A percentile compares a stretch with the other conserved stretches of the same genome.
These are phyloP conservation scores for Adansonia madagascariensis DNA, from an alignment of 441 rosid genomes.

Conservation along the genomic window DNA sequence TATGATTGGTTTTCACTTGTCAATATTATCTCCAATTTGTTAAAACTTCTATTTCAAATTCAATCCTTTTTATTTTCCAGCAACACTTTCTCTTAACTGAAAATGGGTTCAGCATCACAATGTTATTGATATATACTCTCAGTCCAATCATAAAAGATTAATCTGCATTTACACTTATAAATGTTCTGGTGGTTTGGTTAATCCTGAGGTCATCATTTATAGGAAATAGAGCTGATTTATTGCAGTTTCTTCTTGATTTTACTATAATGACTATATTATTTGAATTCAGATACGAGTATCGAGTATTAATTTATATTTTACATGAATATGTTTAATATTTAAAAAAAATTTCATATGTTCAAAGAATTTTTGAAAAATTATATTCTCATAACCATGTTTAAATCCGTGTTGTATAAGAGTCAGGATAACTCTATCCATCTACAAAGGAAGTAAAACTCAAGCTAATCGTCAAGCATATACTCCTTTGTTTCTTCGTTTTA, in stretches of 20 bases:
- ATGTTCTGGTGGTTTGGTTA: too few relatives aligned
- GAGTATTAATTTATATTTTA: too few relatives aligned
- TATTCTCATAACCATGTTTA: too few relatives aligned
- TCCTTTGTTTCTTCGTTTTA: background rate
- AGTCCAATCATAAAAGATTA: background rate
- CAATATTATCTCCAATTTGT: slow-evolving; percentile 11
- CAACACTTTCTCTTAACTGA: background rate
- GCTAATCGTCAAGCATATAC: background rate
- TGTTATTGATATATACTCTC: background rate
- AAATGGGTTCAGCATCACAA: background rate
- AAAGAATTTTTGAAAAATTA: too few relatives aligned
- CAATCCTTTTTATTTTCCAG: too few relatives aligned
- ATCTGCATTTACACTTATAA: background rate
- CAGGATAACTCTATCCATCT: background rate
- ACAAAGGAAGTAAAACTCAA: background rate
- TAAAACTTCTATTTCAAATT: slow-evolving; percentile 1
- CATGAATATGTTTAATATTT: too few relatives aligned
- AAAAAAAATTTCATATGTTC: too few relatives aligned
- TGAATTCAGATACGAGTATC: too few relatives aligned
- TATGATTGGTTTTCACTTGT: background rate
- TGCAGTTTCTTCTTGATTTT: background rate
- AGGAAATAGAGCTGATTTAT: background rate
- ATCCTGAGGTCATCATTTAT: background rate
- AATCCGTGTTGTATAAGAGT: too few relatives aligned
- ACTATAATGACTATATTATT: background rate